Percentiles rank a stretch among this genome's conserved stretches.
These are phyloP conservation scores for Tetraselmis striata DNA, from an alignment of 139 green algal species.

Conservation along the genomic window DNA sequence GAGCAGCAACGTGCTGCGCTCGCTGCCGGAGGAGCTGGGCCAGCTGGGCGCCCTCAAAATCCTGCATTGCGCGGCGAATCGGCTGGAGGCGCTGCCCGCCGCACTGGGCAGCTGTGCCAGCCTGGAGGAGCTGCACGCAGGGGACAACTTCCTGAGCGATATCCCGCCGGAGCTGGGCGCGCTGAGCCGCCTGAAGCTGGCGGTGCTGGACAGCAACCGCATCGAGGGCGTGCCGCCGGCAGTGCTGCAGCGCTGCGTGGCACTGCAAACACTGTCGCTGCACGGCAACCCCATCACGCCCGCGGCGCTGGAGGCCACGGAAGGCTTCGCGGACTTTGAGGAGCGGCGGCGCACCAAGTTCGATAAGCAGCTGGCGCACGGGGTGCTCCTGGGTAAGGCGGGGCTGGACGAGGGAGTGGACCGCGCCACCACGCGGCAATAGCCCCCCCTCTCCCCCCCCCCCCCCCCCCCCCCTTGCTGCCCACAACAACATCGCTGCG, in stretches of 20 bases:
- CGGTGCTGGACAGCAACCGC: slow-evolving; percentile 52
- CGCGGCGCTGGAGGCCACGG: slow-evolving; percentile 28
- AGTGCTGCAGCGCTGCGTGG: slow-evolving; percentile 49
- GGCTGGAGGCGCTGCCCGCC: slow-evolving; percentile 29
- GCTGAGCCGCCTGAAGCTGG: slow-evolving; percentile 43
- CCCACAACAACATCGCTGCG: no score
- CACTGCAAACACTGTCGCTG: slow-evolving; percentile 62
- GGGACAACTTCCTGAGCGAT: slow-evolving; percentile 15
- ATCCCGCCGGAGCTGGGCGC: slow-evolving; percentile 32
- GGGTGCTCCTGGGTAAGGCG: slow-evolving; percentile 42
- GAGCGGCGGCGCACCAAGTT: slow-evolving; percentile 46
- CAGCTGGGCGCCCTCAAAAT: slow-evolving; percentile 34
- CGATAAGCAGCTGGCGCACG: slow-evolving; percentile 46
- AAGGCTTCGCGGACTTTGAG: slow-evolving; percentile 52
- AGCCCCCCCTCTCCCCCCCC: no score
- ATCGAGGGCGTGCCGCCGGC: slow-evolving; percentile 46
- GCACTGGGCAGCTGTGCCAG: slow-evolving; percentile 20
- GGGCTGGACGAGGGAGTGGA: slow-evolving; percentile 62
- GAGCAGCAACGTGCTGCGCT: slow-evolving; percentile 21
- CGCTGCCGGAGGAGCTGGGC: slow-evolving; percentile 35
- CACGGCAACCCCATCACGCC: slow-evolving; percentile 62
- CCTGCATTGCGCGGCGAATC: slow-evolving; percentile 39
- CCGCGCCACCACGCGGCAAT: slow-evolving; percentile 7
- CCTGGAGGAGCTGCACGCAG: slow-evolving; percentile 34
- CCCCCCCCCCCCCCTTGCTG: no score